These are phyloP conservation scores for Botrytis deweyae DNA, from an alignment of 2,329 filamentous ascomycete species.

Conservation along the genomic window DNA sequence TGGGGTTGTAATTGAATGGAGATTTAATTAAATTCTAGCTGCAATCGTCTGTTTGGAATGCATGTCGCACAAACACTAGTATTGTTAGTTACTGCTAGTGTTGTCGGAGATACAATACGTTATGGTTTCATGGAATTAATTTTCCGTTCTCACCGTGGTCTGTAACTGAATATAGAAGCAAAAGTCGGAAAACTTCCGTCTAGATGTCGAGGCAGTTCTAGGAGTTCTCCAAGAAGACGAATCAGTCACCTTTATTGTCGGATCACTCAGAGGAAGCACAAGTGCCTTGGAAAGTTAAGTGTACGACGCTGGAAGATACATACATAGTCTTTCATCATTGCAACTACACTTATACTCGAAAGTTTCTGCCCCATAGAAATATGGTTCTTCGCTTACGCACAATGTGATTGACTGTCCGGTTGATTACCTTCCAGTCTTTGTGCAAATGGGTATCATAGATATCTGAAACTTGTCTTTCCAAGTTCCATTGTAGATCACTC, in stretches of 20 bases:
- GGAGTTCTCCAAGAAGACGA: not conserved
- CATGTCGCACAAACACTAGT: not conserved
- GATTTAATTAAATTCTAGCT: not conserved
- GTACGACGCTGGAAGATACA: too few relatives aligned
- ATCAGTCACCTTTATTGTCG: not conserved
- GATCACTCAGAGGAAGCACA: not conserved
- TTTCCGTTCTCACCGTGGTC: not conserved
- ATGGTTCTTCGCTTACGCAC: not conserved
- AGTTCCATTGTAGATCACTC: too few relatives aligned
- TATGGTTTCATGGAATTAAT: rapidly evolving
- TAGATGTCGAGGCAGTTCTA: rapidly evolving
- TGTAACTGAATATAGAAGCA: not conserved
- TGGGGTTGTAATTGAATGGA: not conserved
- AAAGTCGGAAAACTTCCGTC: rapidly evolving
- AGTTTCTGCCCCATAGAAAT: not conserved
- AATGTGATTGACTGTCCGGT: not conserved
- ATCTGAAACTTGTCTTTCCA: too few relatives aligned
- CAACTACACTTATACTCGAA: not conserved
- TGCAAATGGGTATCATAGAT: too few relatives aligned
- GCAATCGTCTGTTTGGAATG: not conserved
- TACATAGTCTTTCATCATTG: not conserved
- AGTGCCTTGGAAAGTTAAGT: too few relatives aligned
- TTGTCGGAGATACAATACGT: not conserved
- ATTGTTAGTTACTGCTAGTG: not conserved
- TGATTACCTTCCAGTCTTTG: too few relatives aligned